These are phyloP conservation scores for Phoma sp. DNA, from an alignment of 2,329 filamentous ascomycete genomes.

Conservation along the genomic window DNA sequence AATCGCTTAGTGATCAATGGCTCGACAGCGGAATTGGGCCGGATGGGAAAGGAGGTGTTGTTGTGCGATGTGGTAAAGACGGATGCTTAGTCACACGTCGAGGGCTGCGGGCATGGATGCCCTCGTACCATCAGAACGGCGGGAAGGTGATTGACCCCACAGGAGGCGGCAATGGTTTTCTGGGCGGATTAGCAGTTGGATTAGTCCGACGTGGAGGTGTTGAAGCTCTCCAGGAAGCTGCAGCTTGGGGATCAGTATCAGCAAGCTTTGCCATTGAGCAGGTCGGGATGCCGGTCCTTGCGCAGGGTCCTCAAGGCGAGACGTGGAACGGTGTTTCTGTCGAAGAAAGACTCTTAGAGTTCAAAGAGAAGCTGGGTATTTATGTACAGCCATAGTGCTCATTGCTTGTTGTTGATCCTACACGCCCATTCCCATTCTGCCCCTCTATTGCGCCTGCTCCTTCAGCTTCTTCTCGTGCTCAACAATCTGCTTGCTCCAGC, in stretches of 20 bases:
- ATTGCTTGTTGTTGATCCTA: slow-evolving; percentile 7
- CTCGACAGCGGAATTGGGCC: slow-evolving; percentile 44
- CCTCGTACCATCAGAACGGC: slow-evolving; percentile 69
- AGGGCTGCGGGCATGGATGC: slow-evolving; percentile 67
- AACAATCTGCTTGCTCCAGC: slow-evolving; percentile 74
- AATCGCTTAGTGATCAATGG: slow-evolving; percentile 49
- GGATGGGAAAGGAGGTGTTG: slow-evolving; percentile 59
- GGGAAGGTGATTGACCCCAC: slow-evolving; percentile 84
- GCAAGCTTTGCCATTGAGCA: slow-evolving; percentile 96
- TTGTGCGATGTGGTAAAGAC: slow-evolving; percentile 73
- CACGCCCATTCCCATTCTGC: background rate
- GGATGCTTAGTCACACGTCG: slow-evolving; percentile 65
- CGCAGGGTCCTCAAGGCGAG: slow-evolving; percentile 43
- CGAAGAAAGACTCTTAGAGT: slow-evolving; percentile 51
- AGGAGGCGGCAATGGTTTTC: slow-evolving; percentile 89
- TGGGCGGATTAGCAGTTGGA: slow-evolving; percentile 67
- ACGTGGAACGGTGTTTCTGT: slow-evolving; percentile 57
- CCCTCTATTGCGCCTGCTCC: slow-evolving; percentile 34
- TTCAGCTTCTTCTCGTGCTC: slow-evolving; percentile 67
- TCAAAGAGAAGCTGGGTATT: slow-evolving; percentile 46
- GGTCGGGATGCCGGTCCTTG: slow-evolving; percentile 75
- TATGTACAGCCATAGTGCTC: slow-evolving; percentile 47
- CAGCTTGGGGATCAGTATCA: slow-evolving; percentile 78
- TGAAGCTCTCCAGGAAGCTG: slow-evolving; percentile 69
- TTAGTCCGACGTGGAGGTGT: slow-evolving; percentile 57